phyloP scores from a whole-genome alignment of 176 grass and related monocot species.

The Oryza meyeriana region DNA sequence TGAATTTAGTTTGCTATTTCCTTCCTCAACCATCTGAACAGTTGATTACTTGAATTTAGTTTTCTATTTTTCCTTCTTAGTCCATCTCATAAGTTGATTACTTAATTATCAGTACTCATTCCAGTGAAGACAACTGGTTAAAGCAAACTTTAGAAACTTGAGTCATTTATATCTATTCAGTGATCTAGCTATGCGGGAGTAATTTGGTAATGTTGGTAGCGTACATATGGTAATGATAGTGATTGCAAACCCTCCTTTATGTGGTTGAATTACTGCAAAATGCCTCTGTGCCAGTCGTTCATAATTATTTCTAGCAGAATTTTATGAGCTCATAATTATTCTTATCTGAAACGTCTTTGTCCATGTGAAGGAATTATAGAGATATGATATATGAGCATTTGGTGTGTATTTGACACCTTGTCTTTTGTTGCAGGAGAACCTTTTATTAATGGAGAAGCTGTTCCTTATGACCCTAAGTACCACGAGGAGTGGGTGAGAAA shows the following conservation, averaged over 20 bases:
- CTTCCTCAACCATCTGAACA: neutral
- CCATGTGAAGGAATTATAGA: neutral
- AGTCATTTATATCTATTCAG: neutral
- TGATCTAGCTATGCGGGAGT: neutral
- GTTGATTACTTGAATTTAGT: no score
- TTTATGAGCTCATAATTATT: neutral
- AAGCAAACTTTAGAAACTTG: neutral
- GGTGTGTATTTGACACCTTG: neutral
- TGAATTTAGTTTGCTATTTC: neutral
- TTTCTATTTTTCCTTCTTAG: no score
- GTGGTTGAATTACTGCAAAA: no score
- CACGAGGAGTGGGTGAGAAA: slow-evolving; percentile 94
- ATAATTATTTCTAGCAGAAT: neutral
- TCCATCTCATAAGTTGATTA: no score
- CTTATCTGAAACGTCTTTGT: neutral
- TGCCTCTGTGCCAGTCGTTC: neutral
- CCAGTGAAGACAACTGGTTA: no score
- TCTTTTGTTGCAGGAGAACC: slow-evolving; percentile 70
- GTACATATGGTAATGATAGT: neutral
- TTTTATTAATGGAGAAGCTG: slow-evolving; percentile 80
- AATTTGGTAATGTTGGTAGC: neutral
- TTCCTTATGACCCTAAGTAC: slow-evolving; percentile 81
- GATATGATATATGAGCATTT: neutral
- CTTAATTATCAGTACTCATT: no score
- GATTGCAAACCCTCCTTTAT: neutral